These are phyloP conservation scores for Nakazawaea molendinolei DNA, from an alignment of 805 yeast genomes.

Conservation along the genomic window DNA sequence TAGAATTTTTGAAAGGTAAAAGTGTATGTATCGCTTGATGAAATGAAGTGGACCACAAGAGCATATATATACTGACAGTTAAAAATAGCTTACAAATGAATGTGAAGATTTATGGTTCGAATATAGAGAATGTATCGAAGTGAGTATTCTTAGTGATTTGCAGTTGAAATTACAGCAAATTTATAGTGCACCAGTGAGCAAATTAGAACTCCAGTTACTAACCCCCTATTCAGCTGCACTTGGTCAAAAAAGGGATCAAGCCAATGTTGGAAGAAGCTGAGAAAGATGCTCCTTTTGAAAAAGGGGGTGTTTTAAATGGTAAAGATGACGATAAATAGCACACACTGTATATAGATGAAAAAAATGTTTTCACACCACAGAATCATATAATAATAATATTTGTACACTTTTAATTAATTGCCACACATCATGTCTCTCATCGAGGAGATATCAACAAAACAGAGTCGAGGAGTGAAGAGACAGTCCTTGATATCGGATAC, in stretches of 20 bases:
- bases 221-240: constrained; percentile 30
- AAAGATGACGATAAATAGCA: constrained; percentile 7
- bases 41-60: neutral
- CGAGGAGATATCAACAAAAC: constrained; percentile 9
- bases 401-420: neutral
- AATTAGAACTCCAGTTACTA: too few relatives aligned
- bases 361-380: neutral
- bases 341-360: neutral
- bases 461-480: constrained; percentile 2
- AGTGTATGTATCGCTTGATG: constrained; percentile 24
- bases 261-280: constrained; percentile 85
- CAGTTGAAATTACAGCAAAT: too few relatives aligned
- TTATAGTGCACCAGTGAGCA: too few relatives aligned
- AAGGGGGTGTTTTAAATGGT: constrained; percentile 43
- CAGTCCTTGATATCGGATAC: neutral
- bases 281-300: constrained; percentile 82
- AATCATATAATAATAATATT: neutral
- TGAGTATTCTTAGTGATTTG: too few relatives aligned
- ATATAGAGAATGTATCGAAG: constrained; percentile 83
- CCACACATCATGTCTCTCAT: constrained; percentile 10
- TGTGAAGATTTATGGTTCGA: constrained; percentile 86
- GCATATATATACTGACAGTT: too few relatives aligned
- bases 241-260: constrained; percentile 69
- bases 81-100: constrained; percentile 66
- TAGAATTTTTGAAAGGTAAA: constrained; percentile 55